These are phyloP conservation scores for Arthrinium phaeospermum DNA, from an alignment of 2,329 filamentous ascomycete species.

Conservation along the genomic window DNA sequence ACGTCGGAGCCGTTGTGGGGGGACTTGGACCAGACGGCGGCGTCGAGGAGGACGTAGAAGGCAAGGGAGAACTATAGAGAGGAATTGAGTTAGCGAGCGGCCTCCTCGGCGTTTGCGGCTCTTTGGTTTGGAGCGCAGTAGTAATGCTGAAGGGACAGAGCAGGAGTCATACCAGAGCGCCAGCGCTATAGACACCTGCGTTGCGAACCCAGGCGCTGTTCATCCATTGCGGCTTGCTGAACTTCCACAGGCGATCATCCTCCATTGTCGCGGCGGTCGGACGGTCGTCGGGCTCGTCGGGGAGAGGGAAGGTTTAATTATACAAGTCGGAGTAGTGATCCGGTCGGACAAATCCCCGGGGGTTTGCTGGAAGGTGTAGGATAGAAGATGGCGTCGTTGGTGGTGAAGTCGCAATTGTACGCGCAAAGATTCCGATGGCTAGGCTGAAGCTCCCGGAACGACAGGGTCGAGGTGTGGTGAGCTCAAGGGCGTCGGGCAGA, in stretches of 20 bases:
- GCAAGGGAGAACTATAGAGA: constrained; percentile 66
- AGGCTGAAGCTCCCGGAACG: neutral
- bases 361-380: neutral
- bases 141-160: neutral
- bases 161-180: constrained; percentile 59
- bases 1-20: constrained; percentile 62
- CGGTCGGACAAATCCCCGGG: neutral
- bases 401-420: constrained; percentile 3
- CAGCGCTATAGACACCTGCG: constrained; percentile 66
- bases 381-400: neutral
- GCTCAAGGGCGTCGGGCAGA: neutral
- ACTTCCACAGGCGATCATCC: constrained; percentile 72
- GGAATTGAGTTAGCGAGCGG: neutral
- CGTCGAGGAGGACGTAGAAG: constrained; percentile 72
- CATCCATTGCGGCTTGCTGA: constrained; percentile 69
- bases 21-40: constrained; percentile 70
- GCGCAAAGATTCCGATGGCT: constrained; percentile 6
- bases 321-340: neutral
- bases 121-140: neutral
- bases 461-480: neutral
- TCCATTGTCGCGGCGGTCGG: constrained; percentile 53
- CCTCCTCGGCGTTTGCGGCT: constrained; percentile 22
- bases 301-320: neutral
- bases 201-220: constrained; percentile 69
- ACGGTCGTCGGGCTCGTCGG: neutral